Evolutionary conservation across 192 early-diverging fungal species (phyloP).

Genomic region (Coemansia javaensis): DNA sequence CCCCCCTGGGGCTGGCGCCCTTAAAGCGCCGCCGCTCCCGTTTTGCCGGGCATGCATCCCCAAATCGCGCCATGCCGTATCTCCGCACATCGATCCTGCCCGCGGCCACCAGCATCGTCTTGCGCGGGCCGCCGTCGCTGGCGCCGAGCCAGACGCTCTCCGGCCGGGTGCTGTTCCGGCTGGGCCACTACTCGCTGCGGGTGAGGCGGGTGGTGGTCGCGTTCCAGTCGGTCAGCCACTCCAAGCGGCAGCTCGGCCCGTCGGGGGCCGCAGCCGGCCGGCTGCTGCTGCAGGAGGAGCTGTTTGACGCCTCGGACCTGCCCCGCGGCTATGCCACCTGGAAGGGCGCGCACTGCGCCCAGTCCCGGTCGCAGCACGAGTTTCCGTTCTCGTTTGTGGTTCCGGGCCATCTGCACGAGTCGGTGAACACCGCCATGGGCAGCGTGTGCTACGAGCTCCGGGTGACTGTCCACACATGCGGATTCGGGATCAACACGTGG

Average conservation of each 20-base stretch:
- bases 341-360: conserved; percentile 1
- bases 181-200: conserved; percentile 26
- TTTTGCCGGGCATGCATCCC: too few relatives aligned
- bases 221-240: conserved; percentile 9
- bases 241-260: background rate
- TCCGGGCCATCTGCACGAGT: conserved; percentile 32
- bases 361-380: conserved; percentile 4
- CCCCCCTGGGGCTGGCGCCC: too few relatives aligned
- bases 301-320: conserved; percentile 18
- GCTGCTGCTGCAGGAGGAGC: conserved; percentile 5
- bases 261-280: conserved; percentile 2
- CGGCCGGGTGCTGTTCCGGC: conserved; percentile 30
- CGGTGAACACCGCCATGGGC: conserved; percentile 24
- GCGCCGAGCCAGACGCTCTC: conserved; percentile 23
- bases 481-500: conserved; percentile 45
- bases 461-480: conserved; percentile 25
- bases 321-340: conserved; percentile 11
- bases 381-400: conserved; percentile 32
- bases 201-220: conserved; percentile 13
- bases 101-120: conserved; percentile 6
- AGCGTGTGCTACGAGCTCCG: conserved; percentile 30
- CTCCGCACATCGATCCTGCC: conserved; percentile 28
- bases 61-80: conserved; percentile 24
- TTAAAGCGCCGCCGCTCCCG: too few relatives aligned
- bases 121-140: conserved; percentile 27